Conservation (phyloP, 805 yeast species). For the Sungouiozyma ichnusensis region DNA sequence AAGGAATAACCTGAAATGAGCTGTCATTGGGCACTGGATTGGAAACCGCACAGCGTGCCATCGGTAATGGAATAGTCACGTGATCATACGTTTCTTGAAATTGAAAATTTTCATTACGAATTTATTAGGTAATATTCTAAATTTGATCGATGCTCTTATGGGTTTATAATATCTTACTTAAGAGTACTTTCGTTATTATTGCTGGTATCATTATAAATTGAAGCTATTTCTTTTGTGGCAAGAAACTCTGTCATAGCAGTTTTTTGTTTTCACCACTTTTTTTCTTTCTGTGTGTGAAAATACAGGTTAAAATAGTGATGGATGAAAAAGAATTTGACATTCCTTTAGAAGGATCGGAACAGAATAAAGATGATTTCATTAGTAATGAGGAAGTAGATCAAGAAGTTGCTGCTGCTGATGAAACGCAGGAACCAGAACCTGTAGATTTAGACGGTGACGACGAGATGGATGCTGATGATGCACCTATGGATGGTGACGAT, state of each 20-base stretch:
- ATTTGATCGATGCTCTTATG: not conserved
- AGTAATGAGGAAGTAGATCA: constrained; percentile 37
- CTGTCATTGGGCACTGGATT: too few relatives aligned
- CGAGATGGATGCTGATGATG: constrained; percentile 30
- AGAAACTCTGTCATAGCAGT: not conserved
- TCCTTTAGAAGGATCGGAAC: constrained; percentile 6
- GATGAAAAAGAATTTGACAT: not conserved
- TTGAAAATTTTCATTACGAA: not conserved
- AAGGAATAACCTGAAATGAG: too few relatives aligned
- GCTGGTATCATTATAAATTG: not conserved
- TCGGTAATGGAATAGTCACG: too few relatives aligned
- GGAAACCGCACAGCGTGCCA: too few relatives aligned
- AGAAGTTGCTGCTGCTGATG: constrained; percentile 28
- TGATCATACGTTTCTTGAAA: not conserved
- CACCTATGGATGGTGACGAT: constrained; percentile 24
- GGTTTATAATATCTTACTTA: not conserved
- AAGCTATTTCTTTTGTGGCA: not conserved
- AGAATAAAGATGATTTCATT: constrained; percentile 30
- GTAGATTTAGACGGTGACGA: constrained; percentile 31
- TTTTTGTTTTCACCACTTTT: too few relatives aligned
- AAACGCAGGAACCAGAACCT: constrained; percentile 25
- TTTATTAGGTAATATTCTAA: not conserved
- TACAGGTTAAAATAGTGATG: not conserved
- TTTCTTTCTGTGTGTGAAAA: not conserved
- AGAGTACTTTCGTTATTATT: not conserved